Base-by-base conservation (phyloP, 192 early-diverging fungal species). In the Podila verticillata region DNA sequence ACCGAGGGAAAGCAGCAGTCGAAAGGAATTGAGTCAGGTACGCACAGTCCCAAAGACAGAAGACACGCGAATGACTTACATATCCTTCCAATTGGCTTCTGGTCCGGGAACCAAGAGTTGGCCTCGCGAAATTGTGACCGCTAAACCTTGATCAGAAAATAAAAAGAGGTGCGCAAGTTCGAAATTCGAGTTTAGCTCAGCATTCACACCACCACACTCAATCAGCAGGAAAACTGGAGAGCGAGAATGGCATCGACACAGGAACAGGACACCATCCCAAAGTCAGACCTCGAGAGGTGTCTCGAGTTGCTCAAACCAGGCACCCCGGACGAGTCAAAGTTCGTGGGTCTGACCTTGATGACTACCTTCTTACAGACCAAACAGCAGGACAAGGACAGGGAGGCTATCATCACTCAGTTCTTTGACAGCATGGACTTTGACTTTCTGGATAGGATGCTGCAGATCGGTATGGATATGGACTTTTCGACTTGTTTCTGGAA, bases 341-440 rank as follows among this genome's bases (percentile, higher is more conserved):
- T 80, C 56, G 72, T 80, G 36, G 77, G 77, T 8, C 56, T 80
- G 51, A 68, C 63, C 13, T 51, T 80, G 28, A 80, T 80, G 75
- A 66, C 75, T 4, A 68, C 70, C 5, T 15, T 79, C 8, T 17
- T 72, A 0, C 75, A 79, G 60, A 29, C 20, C 17, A 29, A 48
- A 5, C n/a, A 54, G 20, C 70, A 80, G 34, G 70, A 68, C 44
- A 51, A 57, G 8, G 35, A 48, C 12, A 54, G 51, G 51, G 24
- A 26, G 20, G 17, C 51, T 1, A 72, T 61, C 20, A 65, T 80
- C 60, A 80, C 64, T 30, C 34, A 49, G 32, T 80, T 72, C 61
- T 68, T 72, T 57, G 77, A 80, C 15, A 72, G 48, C 47, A 72
- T 80, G 65, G 77, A 80, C 28, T 80, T 80, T 54, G 44, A 10